Percentiles rank a stretch among this genome's conserved stretches.
Evolutionary conservation across 2,329 filamentous ascomycete genomes (phyloP).

Genomic region (Esteya vermicola): DNA sequence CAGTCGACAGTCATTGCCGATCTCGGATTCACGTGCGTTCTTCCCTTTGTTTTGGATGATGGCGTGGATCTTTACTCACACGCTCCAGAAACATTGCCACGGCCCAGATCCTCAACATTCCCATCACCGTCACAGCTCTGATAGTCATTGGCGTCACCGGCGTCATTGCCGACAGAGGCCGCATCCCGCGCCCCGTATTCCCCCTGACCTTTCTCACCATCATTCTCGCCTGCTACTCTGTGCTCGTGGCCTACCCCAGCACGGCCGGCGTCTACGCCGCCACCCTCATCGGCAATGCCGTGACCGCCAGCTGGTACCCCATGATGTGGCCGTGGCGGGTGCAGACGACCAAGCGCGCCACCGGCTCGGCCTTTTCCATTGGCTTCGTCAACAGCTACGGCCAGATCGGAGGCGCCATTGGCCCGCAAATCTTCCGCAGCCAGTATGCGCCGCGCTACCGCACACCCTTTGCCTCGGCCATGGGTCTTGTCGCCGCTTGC

Average conservation of each 20-base stretch:
- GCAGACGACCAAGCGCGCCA: slow-evolving; percentile 5
- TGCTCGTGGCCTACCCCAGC: slow-evolving; percentile 7
- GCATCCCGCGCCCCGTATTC: slow-evolving; percentile 5
- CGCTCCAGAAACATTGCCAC: slow-evolving; percentile 22
- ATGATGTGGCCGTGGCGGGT: slow-evolving; percentile 10
- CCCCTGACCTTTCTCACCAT: slow-evolving; percentile 4
- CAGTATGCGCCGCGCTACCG: slow-evolving; percentile 7
- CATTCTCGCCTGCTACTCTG: slow-evolving; percentile 7
- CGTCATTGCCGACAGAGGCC: slow-evolving; percentile 8
- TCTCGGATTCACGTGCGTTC: slow-evolving; percentile 11
- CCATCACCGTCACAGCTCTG: background rate
- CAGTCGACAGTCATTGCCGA: slow-evolving; percentile 25
- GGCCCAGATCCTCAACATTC: slow-evolving; percentile 29
- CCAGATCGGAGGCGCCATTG: slow-evolving; percentile 10
- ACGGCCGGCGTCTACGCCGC: slow-evolving; percentile 20
- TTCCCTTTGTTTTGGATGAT: background rate
- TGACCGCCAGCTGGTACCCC: slow-evolving; percentile 20
- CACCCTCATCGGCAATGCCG: slow-evolving; percentile 30
- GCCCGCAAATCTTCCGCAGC: slow-evolving; percentile 8
- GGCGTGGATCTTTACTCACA: background rate
- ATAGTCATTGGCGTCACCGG: slow-evolving; percentile 5
- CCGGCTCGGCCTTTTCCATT: slow-evolving; percentile 8
- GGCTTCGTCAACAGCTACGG: slow-evolving; percentile 10
- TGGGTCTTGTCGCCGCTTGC: slow-evolving; percentile 4
- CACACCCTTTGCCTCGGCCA: slow-evolving; percentile 6